Evolutionary conservation across 352 stramenopile species (phyloP).

Genomic region (Pythium grandisporangium): DNA sequence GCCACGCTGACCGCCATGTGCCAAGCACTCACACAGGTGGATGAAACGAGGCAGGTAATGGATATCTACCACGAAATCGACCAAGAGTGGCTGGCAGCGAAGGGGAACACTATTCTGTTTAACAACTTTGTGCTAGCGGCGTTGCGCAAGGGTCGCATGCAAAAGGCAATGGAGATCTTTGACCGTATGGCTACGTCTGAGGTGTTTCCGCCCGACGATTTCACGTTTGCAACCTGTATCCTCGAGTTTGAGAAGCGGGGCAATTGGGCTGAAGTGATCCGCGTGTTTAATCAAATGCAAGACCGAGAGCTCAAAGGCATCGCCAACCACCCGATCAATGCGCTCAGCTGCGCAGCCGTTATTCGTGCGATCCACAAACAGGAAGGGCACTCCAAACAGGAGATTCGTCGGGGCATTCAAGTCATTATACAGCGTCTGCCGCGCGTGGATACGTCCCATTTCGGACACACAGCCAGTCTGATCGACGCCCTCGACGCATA

Average conservation of each 20-base stretch:
- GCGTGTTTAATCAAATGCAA: slow-evolving; percentile 54
- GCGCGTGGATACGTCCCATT: slow-evolving; percentile 23
- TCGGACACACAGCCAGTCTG: slow-evolving; percentile 42
- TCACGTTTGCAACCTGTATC: slow-evolving; percentile 56
- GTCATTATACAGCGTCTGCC: slow-evolving; percentile 38
- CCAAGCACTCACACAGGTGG: slow-evolving; percentile 42
- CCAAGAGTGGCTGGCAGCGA: slow-evolving; percentile 18
- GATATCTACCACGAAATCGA: slow-evolving; percentile 37
- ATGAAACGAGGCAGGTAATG: slow-evolving; percentile 28
- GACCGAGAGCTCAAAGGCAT: slow-evolving; percentile 15
- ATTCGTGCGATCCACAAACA: slow-evolving; percentile 40
- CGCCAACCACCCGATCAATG: slow-evolving; percentile 24
- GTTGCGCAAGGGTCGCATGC: slow-evolving; percentile 13
- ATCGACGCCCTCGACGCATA: slow-evolving; percentile 52
- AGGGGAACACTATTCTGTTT: slow-evolving; percentile 36
- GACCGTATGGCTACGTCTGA: slow-evolving; percentile 26
- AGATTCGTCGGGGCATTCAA: slow-evolving; percentile 21
- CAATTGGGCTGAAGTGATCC: slow-evolving; percentile 31
- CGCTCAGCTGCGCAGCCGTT: slow-evolving; percentile 31
- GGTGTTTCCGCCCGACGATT: slow-evolving; percentile 38
- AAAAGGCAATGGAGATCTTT: slow-evolving; percentile 27
- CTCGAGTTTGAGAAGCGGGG: slow-evolving; percentile 34
- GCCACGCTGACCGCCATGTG: slow-evolving; percentile 47
- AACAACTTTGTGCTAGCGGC: slow-evolving; percentile 58
- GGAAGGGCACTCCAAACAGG: slow-evolving; percentile 1